A percentile compares a stretch with the other conserved stretches of the same genome.
Evolutionary conservation across 495 filamentous ascomycete species (phyloP).

Genomic region (Corynascus novoguineensis): DNA sequence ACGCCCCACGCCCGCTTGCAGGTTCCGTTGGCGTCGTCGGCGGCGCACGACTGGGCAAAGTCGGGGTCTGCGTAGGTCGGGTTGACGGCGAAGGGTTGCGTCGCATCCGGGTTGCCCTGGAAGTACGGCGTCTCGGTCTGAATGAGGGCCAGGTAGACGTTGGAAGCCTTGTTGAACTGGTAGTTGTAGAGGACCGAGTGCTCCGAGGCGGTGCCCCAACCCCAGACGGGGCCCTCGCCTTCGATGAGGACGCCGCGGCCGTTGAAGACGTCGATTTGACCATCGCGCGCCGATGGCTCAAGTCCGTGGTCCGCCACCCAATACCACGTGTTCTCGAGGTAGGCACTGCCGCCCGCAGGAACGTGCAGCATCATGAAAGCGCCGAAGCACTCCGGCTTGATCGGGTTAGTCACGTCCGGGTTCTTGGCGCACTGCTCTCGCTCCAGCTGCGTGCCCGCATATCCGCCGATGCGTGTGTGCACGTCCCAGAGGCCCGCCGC

Average conservation of each 20-base stretch:
- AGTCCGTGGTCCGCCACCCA: slow-evolving; percentile 95
- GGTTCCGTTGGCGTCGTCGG: slow-evolving; percentile 44
- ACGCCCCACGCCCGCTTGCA: slow-evolving; percentile 84
- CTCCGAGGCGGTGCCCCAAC: slow-evolving; percentile 78
- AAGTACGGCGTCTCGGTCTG: slow-evolving; percentile 93
- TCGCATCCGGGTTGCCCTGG: slow-evolving; percentile 76
- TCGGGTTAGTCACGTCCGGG: slow-evolving; percentile 51
- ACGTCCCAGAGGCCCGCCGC: slow-evolving; percentile 85
- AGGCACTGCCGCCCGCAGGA: slow-evolving; percentile 61
- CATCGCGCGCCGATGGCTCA: slow-evolving; percentile 65
- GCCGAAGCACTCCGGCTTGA: slow-evolving; percentile 57
- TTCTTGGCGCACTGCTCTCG: slow-evolving; percentile 69
- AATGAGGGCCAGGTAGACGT: slow-evolving; percentile 79
- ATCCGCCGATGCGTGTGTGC: slow-evolving; percentile 80
- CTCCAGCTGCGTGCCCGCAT: slow-evolving; percentile 74
- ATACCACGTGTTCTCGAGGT: slow-evolving; percentile 90
- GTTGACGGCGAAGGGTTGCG: slow-evolving; percentile 60
- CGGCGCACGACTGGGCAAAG: slow-evolving; percentile 58
- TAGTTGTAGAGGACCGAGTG: slow-evolving; percentile 88
- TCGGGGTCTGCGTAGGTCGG: slow-evolving; percentile 65
- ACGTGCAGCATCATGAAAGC: slow-evolving; percentile 81
- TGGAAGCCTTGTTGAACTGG: slow-evolving; percentile 71
- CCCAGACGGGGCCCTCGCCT: slow-evolving; percentile 55
- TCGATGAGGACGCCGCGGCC: slow-evolving; percentile 82
- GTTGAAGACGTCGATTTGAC: slow-evolving; percentile 89